phyloP scores from a whole-genome alignment of 306 rosid genomes.

The Macrotyloma uniflorum region DNA sequence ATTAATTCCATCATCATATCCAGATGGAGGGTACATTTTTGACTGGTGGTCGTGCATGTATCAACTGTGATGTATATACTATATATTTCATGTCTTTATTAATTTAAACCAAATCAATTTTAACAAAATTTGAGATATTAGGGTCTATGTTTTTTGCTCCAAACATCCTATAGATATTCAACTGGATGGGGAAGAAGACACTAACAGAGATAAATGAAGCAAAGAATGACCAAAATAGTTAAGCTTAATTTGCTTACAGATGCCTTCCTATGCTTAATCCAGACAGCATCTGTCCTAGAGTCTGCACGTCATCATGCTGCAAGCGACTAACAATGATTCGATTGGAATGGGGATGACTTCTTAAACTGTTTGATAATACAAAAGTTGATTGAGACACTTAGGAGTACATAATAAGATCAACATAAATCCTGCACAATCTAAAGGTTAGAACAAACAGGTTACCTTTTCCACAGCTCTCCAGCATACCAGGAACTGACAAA shows the following conservation, averaged over 20 bases:
- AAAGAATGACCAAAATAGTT: constrained; percentile 31
- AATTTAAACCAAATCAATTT: not conserved
- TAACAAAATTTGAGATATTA: not conserved
- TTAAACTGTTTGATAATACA: constrained; percentile 60
- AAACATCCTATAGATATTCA: not conserved
- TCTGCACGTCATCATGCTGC: constrained; percentile 59
- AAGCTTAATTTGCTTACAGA: constrained; percentile 60
- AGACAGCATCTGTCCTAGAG: constrained; percentile 75
- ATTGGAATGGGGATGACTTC: constrained; percentile 79
- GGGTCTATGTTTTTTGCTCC: not conserved
- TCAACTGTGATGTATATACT: not conserved
- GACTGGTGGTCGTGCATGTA: not conserved
- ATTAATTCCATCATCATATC: too few relatives aligned
- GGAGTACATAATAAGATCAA: constrained; percentile 12
- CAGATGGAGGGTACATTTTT: not conserved
- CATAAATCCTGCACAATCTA: constrained; percentile 29
- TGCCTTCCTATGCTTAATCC: constrained; percentile 86
- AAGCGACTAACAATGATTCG: constrained; percentile 61
- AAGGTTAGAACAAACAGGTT: constrained; percentile 24
- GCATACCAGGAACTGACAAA: constrained; percentile 83
- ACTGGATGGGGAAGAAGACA: not conserved
- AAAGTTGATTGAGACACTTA: constrained; percentile 12
- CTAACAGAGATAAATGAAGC: constrained; percentile 13
- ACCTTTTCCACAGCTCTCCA: constrained; percentile 88
- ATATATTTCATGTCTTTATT: not conserved